phyloP scores from a whole-genome alignment of 495 filamentous ascomycete genomes.

The Aspergillus olivimuriae region DNA sequence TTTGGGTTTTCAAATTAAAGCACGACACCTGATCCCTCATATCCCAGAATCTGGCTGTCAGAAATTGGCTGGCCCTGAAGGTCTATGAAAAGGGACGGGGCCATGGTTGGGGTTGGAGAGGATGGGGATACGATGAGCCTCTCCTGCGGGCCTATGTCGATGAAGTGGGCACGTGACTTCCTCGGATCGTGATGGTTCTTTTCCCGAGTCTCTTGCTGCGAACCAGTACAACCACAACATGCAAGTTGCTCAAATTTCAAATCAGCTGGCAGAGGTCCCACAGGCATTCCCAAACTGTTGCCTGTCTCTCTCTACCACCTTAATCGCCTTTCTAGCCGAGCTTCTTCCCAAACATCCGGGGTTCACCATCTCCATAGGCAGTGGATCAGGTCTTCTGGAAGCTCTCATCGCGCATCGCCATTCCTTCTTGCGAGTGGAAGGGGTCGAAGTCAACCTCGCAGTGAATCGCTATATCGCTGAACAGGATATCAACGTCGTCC shows the following conservation, averaged over 20 bases:
- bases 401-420: conserved; percentile 29
- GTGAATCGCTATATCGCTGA: conserved; percentile 42
- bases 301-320: conserved; percentile 36
- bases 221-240: conserved; percentile 12
- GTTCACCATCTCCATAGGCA: conserved; percentile 47
- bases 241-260: conserved; percentile 20
- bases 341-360: conserved; percentile 35
- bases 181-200: too few relatives aligned
- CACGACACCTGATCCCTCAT: conserved; percentile 15
- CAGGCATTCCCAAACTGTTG: conserved; percentile 39
- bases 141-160: too few relatives aligned
- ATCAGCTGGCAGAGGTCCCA: conserved; percentile 17
- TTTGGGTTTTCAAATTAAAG: conserved; percentile 12
- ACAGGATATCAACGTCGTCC: conserved; percentile 34
- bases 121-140: too few relatives aligned
- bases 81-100: conserved; percentile 9
- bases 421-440: conserved; percentile 24
- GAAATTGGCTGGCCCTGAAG: conserved; percentile 12
- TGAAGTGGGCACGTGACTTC: too few relatives aligned
- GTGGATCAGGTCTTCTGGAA: conserved; percentile 49
- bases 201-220: too few relatives aligned
- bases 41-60: conserved; percentile 13
- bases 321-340: conserved; percentile 27
- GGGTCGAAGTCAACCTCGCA: conserved; percentile 40
- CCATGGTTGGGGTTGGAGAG: too few relatives aligned